Base-by-base conservation (phyloP, 148 eudicot species). In the Heliamphora exappendiculata region DNA sequence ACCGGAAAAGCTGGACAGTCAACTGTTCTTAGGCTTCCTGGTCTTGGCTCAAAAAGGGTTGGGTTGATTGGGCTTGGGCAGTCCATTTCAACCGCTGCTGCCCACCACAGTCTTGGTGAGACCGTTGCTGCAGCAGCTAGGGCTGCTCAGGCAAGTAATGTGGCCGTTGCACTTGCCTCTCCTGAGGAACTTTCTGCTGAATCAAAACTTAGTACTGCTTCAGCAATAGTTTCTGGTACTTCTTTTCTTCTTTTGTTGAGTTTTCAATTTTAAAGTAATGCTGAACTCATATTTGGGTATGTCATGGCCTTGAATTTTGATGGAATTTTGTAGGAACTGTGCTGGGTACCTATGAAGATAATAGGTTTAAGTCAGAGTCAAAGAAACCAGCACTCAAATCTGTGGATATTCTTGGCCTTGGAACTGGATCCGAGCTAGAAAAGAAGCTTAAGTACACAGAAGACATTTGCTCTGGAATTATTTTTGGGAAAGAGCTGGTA, bases 361-460 rank as follows among this genome's bases (percentile, higher is more conserved):
- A 59, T 67, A 89, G 99, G 81, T 95, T 91, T 78, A 92, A 91
- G 83, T 91, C 96, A 2, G 99, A 95, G 64, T 86, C 96, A 60
- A 95, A 92, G 85, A 86, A 86, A 69, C 81, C 99, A 68, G 44
- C 81, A 24, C 84, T 92, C 41, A 83, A 84, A 73, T 88, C 90
- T 73, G 86, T 92, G 81, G 98, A 95, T 78, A 88, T 95, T 82
- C 79, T 95, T 85, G 98, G 98, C 72, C 88, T 95, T 82, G 98
- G 97, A 78, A 80, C 83, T 82, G 96, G 92, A 59, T 86, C 92
- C 60, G 94, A 91, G 79, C 79, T 95, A 49, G 90, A 91, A 58
- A 95, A 89, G 81, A 89, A 87, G 82, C 92, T 95, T 58, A 95
- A 95, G 85, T 81, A 79, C 42, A 87, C 85, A 22, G 86, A 85